A percentile compares a stretch with the other conserved stretches of the same genome.
Conservation (phyloP, 192 early-diverging fungal species). For the Glomus cerebriforme region DNA sequence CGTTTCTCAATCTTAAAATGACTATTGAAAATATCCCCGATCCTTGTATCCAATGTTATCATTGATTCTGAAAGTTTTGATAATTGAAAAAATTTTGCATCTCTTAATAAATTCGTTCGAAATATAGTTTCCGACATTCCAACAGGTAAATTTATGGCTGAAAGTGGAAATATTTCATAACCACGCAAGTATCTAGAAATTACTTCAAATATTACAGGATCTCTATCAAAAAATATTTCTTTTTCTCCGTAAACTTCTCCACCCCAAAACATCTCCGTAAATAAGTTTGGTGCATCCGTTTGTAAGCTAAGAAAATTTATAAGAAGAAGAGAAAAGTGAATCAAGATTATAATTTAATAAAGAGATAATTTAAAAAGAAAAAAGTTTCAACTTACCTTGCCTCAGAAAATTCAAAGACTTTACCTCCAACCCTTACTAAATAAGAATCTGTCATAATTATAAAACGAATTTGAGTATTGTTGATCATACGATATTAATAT, state of each 20-base stretch:
- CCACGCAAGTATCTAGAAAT: not conserved
- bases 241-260: not conserved
- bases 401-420: not conserved
- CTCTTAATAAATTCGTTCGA: not conserved
- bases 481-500: too few relatives aligned
- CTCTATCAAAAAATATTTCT: not conserved
- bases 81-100: not conserved
- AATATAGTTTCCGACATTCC: not conserved
- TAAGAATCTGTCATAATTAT: not conserved
- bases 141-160: not conserved
- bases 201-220: not conserved
- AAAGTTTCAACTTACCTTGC: not conserved
- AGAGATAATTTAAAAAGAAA: not conserved
- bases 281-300: not conserved
- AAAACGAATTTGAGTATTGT: too few relatives aligned
- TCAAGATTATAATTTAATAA: not conserved
- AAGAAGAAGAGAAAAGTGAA: not conserved
- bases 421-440: not conserved
- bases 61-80: not conserved
- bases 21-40: not conserved
- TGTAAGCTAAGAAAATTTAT: not conserved
- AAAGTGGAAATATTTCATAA: conserved; percentile 1
- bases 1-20: not conserved
- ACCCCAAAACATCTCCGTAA: not conserved
- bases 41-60: not conserved